Evolutionary conservation across 352 stramenopile genomes (phyloP).

Genomic region (Phytopythium cucurbitacearum): DNA sequence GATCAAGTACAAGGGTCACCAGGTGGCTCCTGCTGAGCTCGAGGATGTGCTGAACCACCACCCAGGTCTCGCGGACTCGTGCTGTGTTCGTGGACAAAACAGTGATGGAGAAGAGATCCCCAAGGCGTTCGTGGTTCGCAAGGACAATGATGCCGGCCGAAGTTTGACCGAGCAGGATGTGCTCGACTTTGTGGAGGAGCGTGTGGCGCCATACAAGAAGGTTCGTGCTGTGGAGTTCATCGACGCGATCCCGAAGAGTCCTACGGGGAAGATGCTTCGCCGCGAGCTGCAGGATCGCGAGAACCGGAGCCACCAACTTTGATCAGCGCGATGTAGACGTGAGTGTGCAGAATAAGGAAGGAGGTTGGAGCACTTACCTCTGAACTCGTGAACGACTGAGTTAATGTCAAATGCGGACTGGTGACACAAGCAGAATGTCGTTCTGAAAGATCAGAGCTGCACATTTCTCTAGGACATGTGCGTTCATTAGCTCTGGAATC

Average conservation of each 20-base stretch:
- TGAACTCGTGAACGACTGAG: too few species aligned
- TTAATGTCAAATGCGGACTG: too few species aligned
- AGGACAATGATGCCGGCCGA: slow-evolving; percentile 21
- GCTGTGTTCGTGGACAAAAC: slow-evolving; percentile 59
- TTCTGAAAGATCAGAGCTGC: too few species aligned
- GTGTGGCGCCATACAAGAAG: slow-evolving; percentile 86
- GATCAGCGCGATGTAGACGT: neutral
- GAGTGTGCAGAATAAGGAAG: too few species aligned
- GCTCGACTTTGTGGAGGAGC: slow-evolving; percentile 77
- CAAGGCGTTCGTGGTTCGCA: slow-evolving; percentile 87
- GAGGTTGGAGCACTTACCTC: too few species aligned
- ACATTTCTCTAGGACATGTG: too few species aligned
- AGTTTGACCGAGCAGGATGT: slow-evolving; percentile 63
- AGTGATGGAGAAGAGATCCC: slow-evolving; percentile 83
- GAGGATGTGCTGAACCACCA: slow-evolving; percentile 89
- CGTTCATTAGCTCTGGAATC: too few species aligned
- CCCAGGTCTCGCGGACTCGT: slow-evolving; percentile 69
- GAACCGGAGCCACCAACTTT: slow-evolving; percentile 16
- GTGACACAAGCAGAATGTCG: too few species aligned
- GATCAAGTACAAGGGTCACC: slow-evolving; percentile 93
- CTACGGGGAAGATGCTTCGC: slow-evolving; percentile 90
- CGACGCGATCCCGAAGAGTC: slow-evolving; percentile 86
- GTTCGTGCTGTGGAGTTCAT: slow-evolving; percentile 86
- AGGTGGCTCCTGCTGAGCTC: slow-evolving; percentile 88
- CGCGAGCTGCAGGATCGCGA: slow-evolving; percentile 52